Percentiles rank a stretch among this genome's conserved stretches.
Conservation (phyloP, 1,284 basidiomycete species). For the Trametes versicolor region DNA sequence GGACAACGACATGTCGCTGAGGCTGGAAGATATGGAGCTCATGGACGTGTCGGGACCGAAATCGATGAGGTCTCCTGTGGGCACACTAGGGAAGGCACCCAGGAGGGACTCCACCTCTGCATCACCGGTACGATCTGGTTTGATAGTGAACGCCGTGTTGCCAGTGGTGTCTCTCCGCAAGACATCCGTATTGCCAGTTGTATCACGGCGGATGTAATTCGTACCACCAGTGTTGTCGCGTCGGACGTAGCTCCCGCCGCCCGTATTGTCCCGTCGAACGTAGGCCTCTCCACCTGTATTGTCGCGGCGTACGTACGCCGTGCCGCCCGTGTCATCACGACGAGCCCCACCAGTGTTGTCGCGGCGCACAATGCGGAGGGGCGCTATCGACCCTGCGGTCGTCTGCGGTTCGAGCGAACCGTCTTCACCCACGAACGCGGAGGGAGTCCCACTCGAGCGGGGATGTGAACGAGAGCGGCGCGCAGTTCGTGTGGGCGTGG, state of each 20-base stretch:
- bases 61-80: conserved; percentile 40
- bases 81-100: conserved; percentile 32
- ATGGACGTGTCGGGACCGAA: conserved; percentile 34
- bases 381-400: conserved; percentile 9
- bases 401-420: conserved; percentile 3
- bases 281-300: conserved; percentile 31
- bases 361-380: conserved; percentile 23
- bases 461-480: conserved; percentile 39
- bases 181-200: conserved; percentile 24
- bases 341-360: conserved; percentile 32
- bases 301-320: conserved; percentile 26
- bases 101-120: conserved; percentile 43
- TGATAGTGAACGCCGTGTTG: conserved; percentile 28
- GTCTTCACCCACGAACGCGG: background rate
- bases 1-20: conserved; percentile 34
- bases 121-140: conserved; percentile 38
- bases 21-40: conserved; percentile 25
- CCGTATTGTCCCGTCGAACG: conserved; percentile 28
- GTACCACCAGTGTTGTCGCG: conserved; percentile 24
- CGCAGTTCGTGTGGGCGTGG: conserved; percentile 37
- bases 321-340: conserved; percentile 14
- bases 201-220: conserved; percentile 22
- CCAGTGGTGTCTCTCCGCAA: conserved; percentile 20
- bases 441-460: conserved; percentile 31
- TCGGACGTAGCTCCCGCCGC: conserved; percentile 18